These are phyloP conservation scores for Sporisorium exsertum DNA, from an alignment of 1,284 basidiomycete genomes.

Conservation along the genomic window DNA sequence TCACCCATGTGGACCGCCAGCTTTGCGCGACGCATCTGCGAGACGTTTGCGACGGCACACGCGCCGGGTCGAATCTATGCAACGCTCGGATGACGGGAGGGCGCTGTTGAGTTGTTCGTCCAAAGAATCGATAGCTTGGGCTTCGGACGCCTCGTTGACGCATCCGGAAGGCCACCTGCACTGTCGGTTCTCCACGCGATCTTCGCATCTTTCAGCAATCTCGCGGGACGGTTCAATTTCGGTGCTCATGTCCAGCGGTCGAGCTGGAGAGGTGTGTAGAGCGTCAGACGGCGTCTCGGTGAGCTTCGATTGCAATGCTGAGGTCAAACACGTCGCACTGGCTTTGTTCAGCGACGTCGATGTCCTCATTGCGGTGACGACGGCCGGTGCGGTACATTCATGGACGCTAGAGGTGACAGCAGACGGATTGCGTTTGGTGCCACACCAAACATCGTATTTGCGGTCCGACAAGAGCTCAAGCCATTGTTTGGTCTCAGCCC, in stretches of 20 bases:
- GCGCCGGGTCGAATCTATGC: conserved; percentile 18
- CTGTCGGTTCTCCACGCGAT: not conserved
- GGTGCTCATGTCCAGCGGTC: conserved; percentile 5
- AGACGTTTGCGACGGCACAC: conserved; percentile 14
- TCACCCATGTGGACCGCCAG: conserved; percentile 38
- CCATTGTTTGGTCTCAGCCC: conserved; percentile 11
- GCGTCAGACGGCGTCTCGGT: conserved; percentile 1
- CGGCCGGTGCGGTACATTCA: conserved; percentile 4
- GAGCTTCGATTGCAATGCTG: conserved; percentile 12
- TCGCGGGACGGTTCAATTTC: conserved; percentile 20
- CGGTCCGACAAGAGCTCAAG: not conserved
- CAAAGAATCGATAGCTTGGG: conserved; percentile 32
- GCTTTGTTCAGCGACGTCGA: not conserved
- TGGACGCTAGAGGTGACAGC: conserved; percentile 15
- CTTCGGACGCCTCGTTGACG: not conserved
- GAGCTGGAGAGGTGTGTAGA: conserved; percentile 9
- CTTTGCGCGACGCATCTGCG: not conserved
- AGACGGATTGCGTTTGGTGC: not conserved
- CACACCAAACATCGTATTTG: not conserved
- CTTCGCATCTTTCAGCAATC: not conserved
- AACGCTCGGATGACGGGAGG: conserved; percentile 27
- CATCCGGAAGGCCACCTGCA: conserved; percentile 11
- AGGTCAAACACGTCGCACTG: conserved; percentile 11
- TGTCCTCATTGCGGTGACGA: conserved; percentile 11
- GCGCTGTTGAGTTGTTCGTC: conserved; percentile 30